phyloP scores from a whole-genome alignment of 257 asterid species.

The Solanum chilense region DNA sequence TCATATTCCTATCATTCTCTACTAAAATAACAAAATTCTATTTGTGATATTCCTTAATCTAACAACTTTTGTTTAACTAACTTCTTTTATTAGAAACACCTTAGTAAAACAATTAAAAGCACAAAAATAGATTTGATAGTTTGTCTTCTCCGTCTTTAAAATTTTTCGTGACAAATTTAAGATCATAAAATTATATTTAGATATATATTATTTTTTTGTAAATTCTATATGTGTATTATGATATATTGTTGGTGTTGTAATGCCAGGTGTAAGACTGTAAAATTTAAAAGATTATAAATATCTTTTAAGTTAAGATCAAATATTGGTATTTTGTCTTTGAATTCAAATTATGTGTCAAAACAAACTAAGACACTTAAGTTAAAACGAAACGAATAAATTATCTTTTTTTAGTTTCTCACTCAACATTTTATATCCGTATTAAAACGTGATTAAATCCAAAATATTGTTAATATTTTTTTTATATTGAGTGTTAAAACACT shows the following conservation, averaged over 20 bases:
- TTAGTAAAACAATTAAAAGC: neutral
- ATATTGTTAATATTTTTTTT: neutral
- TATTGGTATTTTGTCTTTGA: neutral
- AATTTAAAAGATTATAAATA: neutral
- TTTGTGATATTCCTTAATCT: neutral
- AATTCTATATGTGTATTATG: neutral
- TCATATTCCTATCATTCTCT: neutral
- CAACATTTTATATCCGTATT: neutral
- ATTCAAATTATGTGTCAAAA: neutral
- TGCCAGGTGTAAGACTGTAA: neutral
- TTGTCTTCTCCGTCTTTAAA: neutral
- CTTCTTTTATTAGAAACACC: neutral
- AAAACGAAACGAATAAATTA: neutral
- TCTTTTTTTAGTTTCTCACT: neutral
- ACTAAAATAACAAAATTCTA: neutral
- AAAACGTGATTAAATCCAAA: neutral
- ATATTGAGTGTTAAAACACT: neutral
- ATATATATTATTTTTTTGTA: neutral
- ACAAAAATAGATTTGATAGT: neutral
- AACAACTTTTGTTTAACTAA: neutral
- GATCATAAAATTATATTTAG: neutral
- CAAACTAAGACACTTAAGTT: neutral
- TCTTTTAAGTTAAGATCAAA: too few species aligned
- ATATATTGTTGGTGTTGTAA: neutral
- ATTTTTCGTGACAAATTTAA: neutral